These are phyloP conservation scores for Vitis hybrid DNA, from an alignment of 177 flowering plant genomes.

Conservation along the genomic window DNA sequence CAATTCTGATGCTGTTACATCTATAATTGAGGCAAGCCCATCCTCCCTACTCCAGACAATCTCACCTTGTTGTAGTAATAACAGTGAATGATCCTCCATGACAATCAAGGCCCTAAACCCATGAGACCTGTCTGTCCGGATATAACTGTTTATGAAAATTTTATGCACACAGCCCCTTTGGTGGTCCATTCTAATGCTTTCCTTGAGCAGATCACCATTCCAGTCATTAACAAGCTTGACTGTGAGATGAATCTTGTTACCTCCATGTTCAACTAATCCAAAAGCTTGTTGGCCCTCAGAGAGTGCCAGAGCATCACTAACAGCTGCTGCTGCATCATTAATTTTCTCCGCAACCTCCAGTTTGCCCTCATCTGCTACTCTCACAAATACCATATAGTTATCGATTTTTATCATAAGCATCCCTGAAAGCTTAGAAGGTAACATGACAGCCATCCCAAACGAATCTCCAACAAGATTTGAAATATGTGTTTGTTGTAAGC, in stretches of 20 bases:
- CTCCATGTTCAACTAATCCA: slow-evolving; percentile 58
- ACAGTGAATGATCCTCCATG: slow-evolving; percentile 93
- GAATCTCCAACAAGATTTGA: slow-evolving; percentile 53
- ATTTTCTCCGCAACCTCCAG: slow-evolving; percentile 59
- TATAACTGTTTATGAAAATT: slow-evolving; percentile 82
- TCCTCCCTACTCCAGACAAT: slow-evolving; percentile 98
- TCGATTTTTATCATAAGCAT: slow-evolving; percentile 52
- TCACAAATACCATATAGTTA: slow-evolving; percentile 33
- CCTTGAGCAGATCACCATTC: slow-evolving; percentile 54
- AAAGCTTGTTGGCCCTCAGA: slow-evolving; percentile 71
- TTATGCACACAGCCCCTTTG: slow-evolving; percentile 70
- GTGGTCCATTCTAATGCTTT: slow-evolving; percentile 56
- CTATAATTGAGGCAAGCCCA: slow-evolving; percentile 87
- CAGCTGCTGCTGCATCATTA: slow-evolving; percentile 38
- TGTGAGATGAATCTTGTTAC: slow-evolving; percentile 46
- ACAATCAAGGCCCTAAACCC: slow-evolving; percentile 95
- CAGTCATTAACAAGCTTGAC: slow-evolving; percentile 67
- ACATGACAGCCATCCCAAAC: slow-evolving; percentile 46
- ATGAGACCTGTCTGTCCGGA: slow-evolving; percentile 76
- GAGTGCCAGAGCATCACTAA: slow-evolving; percentile 70
- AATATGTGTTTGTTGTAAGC: slow-evolving; percentile 44
- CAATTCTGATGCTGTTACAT: slow-evolving; percentile 81
- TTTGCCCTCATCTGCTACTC: slow-evolving; percentile 43
- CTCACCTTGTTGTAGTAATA: slow-evolving; percentile 86
- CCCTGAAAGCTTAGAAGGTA: slow-evolving; percentile 55